Base-by-base conservation (phyloP, 108 stramenopile genomes). In the Skeletonema potamos region DNA sequence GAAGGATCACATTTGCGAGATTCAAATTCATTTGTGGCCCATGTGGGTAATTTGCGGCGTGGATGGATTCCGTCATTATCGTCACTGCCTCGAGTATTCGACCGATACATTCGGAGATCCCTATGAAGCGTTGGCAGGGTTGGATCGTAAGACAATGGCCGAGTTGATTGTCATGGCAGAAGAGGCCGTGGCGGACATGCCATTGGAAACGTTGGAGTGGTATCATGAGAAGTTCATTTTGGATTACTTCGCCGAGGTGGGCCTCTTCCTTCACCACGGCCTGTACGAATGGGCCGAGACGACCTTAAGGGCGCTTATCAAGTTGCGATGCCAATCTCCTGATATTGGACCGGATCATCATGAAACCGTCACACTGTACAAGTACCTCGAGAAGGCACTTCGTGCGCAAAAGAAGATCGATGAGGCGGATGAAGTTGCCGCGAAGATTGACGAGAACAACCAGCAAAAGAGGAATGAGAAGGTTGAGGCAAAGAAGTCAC, bases 161-260 rank as follows among this genome's bases (percentile, higher is more conserved):
- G 93, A 94, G 77, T 67, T 94, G 27, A 90, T 94, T 74, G 89
- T 92, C 63, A 94, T 94, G 93, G 85, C 93, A 2, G 93, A 94
- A 79, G 93, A 94, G 64, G 93, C 93, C 1, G 93, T 94, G 2
- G 90, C 91, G 1, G 90, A 84, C 17, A 94, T 88, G 61, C 93
- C 93, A 0, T 66, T 94, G 68, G 91, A 90, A 10, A 87, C 79
- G n/a, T 75, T 94, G 62, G 93, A 94, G 58, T 94, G 93, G 93
- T 90, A 90, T 70, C 93, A 94, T 33, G 93, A 94, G 67, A 92
- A 94, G 76, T 88, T 73, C 54, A 94, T 94, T 54, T 55, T 94
- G 64, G 93, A 94, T 67, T 94, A 94, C 81, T 94, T 94, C 80
- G 90, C 90, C 48, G 93, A 94, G 71, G 85, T 82, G 62, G 90